These are phyloP conservation scores for Lecanicillium sp. DNA, from an alignment of 2,329 filamentous ascomycete genomes.

Conservation along the genomic window DNA sequence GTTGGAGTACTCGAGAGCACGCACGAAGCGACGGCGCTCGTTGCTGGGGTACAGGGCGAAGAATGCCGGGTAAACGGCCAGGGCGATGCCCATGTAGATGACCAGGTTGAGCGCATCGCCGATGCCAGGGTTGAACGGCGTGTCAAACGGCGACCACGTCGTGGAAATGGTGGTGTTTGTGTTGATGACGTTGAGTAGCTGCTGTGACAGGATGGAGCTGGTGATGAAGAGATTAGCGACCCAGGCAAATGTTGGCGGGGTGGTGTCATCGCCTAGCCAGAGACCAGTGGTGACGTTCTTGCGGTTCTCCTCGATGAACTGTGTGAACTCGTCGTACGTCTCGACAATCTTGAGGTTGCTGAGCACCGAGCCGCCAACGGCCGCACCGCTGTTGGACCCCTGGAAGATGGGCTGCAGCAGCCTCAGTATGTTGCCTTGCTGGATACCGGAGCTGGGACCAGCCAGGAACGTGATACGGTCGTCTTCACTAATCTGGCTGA, in stretches of 20 bases:
- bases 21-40: conserved; percentile 70
- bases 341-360: conserved; percentile 47
- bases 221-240: conserved; percentile 53
- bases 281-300: conserved; percentile 66
- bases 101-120: conserved; percentile 73
- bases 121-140: conserved; percentile 59
- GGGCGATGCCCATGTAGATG: conserved; percentile 72
- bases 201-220: conserved; percentile 55
- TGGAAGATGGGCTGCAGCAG: conserved; percentile 35
- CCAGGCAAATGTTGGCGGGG: conserved; percentile 62
- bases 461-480: conserved; percentile 19
- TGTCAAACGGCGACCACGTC: conserved; percentile 67
- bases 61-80: conserved; percentile 75
- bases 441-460: conserved; percentile 30
- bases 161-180: conserved; percentile 62
- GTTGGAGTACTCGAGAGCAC: conserved; percentile 85
- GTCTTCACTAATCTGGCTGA: conserved; percentile 26
- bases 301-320: conserved; percentile 55
- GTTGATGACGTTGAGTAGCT: conserved; percentile 58
- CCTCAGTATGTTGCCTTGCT: conserved; percentile 16
- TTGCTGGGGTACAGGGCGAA: conserved; percentile 85
- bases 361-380: conserved; percentile 13
- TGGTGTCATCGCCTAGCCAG: conserved; percentile 59
- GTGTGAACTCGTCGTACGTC: conserved; percentile 60
- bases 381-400: conserved; percentile 14